These are phyloP conservation scores for Plenodomus lindquistii DNA, from an alignment of 2,329 filamentous ascomycete species.

Conservation along the genomic window DNA sequence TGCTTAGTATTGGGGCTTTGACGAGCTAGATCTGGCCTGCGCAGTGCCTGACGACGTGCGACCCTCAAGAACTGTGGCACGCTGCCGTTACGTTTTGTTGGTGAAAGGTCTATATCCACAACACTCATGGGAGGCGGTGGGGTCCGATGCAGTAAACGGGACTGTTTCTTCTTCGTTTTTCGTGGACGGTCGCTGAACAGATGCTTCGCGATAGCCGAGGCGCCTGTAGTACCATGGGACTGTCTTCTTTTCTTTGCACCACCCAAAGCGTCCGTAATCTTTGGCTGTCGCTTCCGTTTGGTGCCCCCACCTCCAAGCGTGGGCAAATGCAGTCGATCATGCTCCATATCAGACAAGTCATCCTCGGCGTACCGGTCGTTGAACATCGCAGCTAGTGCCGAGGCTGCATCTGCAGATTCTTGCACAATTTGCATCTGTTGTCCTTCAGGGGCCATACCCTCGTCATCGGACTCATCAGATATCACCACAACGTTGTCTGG, in stretches of 20 bases:
- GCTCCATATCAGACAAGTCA: constrained; percentile 48
- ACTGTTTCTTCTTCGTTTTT: background rate
- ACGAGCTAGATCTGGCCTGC: constrained; percentile 53
- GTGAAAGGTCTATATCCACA: constrained; percentile 52
- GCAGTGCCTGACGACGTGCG: constrained; percentile 57
- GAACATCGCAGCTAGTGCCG: constrained; percentile 26
- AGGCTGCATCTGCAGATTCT: constrained; percentile 19
- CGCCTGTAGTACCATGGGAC: constrained; percentile 1
- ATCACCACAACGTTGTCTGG: constrained; percentile 30
- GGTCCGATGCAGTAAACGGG: background rate
- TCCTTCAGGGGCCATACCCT: constrained; percentile 7
- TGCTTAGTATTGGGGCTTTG: constrained; percentile 57
- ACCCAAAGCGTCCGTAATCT: constrained; percentile 42
- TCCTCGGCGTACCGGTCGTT: constrained; percentile 31
- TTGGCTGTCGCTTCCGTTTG: constrained; percentile 43
- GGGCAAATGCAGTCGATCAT: constrained; percentile 49
- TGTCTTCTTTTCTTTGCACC: constrained; percentile 21
- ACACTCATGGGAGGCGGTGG: constrained; percentile 51
- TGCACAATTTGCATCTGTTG: constrained; percentile 16
- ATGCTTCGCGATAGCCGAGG: constrained; percentile 1
- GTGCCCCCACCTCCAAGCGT: constrained; percentile 21
- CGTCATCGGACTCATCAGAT: constrained; percentile 44
- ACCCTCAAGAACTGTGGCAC: constrained; percentile 60
- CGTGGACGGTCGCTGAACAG: background rate
- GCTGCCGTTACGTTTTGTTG: constrained; percentile 26